Evolutionary conservation across 1,284 basidiomycete species (phyloP).

Genomic region (Takashimella koratensis): DNA sequence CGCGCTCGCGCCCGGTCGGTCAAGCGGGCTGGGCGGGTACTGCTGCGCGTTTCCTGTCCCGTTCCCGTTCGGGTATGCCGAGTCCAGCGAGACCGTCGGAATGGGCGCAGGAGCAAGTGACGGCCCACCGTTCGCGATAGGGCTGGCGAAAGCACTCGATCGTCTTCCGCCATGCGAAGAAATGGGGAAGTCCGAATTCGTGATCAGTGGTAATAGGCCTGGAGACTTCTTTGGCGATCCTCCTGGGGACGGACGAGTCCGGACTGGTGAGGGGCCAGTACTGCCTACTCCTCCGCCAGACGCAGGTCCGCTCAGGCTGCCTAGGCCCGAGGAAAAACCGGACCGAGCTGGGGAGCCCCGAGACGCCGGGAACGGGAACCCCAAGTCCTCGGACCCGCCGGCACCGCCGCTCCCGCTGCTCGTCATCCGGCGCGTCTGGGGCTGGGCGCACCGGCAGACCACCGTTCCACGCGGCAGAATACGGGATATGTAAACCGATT

Average conservation of each 20-base stretch:
- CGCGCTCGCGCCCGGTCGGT: neutral
- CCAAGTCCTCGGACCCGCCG: neutral
- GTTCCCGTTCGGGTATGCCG: neutral
- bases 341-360: neutral
- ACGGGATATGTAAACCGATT: slow-evolving; percentile 30
- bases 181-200: slow-evolving; percentile 39
- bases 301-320: neutral
- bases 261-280: slow-evolving; percentile 9
- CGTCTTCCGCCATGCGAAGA: slow-evolving; percentile 30
- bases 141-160: slow-evolving; percentile 11
- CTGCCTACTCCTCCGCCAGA: neutral
- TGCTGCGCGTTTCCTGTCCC: neutral
- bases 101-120: too few species aligned
- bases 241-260: slow-evolving; percentile 14
- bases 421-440: slow-evolving; percentile 20
- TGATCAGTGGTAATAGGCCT: slow-evolving; percentile 23
- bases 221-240: slow-evolving; percentile 26
- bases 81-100: too few species aligned
- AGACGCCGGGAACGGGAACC: neutral
- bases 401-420: neutral
- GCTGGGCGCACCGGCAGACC: slow-evolving; percentile 30
- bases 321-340: neutral
- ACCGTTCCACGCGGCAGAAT: slow-evolving; percentile 16
- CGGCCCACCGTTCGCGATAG: too few species aligned
- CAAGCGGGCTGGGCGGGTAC: neutral